These are phyloP conservation scores for Globisporangium echinulatum DNA, from an alignment of 352 stramenopile species.

Conservation along the genomic window DNA sequence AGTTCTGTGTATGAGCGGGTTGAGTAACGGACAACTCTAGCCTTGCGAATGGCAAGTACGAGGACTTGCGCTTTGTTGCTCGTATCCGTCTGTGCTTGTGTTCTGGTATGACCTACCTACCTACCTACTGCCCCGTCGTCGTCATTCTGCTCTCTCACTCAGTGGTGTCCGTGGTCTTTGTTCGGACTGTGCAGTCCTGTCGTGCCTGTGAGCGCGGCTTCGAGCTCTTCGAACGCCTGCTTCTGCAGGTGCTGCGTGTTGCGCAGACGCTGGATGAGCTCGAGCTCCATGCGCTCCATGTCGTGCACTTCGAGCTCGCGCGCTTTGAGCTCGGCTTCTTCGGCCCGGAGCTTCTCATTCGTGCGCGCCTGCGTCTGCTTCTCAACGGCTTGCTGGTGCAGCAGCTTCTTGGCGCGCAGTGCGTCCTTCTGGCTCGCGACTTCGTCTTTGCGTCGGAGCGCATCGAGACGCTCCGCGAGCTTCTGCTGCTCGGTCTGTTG, in stretches of 20 bases:
- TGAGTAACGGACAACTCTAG: too few relatives aligned
- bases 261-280: conserved; percentile 75
- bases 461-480: conserved; percentile 53
- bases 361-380: conserved; percentile 61
- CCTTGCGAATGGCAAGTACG: too few relatives aligned
- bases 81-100: too few relatives aligned
- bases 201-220: conserved; percentile 55
- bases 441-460: conserved; percentile 65
- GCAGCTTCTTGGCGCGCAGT: conserved; percentile 55
- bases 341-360: conserved; percentile 48
- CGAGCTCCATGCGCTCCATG: conserved; percentile 75
- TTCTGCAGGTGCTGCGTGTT: conserved; percentile 85
- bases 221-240: conserved; percentile 78
- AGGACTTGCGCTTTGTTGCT: too few relatives aligned
- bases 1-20: too few relatives aligned
- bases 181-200: conserved; percentile 15
- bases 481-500: conserved; percentile 61
- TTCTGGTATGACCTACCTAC: too few relatives aligned
- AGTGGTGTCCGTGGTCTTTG: too few relatives aligned
- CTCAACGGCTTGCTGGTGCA: conserved; percentile 66
- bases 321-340: conserved; percentile 55
- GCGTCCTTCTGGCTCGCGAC: conserved; percentile 61
- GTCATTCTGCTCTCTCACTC: too few relatives aligned
- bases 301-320: conserved; percentile 67
- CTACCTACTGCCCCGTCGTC: too few relatives aligned